phyloP scores from a whole-genome alignment of 2,329 filamentous ascomycete species.

The Fusarium tjaetaba region DNA sequence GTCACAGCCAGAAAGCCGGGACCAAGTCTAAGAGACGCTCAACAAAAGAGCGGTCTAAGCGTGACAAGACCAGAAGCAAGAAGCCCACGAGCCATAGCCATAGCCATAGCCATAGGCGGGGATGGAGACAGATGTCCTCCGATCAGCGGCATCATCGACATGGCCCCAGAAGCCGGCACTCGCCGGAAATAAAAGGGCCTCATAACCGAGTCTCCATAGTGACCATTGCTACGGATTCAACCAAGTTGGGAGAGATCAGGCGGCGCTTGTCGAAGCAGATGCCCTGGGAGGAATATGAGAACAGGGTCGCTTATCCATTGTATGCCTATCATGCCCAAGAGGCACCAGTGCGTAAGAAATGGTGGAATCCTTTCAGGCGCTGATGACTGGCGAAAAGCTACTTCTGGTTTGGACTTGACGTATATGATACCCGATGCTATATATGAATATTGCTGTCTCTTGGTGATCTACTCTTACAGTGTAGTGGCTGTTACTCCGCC shows the following conservation, averaged over 20 bases:
- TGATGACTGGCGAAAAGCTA: neutral
- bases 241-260: constrained; percentile 56
- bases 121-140: constrained; percentile 6
- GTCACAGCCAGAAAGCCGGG: constrained; percentile 11
- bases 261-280: constrained; percentile 32
- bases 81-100: constrained; percentile 3
- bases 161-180: constrained; percentile 2
- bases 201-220: constrained; percentile 42
- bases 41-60: constrained; percentile 9
- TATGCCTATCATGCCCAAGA: constrained; percentile 22
- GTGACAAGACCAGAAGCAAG: constrained; percentile 20
- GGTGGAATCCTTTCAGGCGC: constrained; percentile 37
- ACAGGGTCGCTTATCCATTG: constrained; percentile 35
- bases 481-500: neutral
- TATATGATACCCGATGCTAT: neutral
- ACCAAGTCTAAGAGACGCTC: constrained; percentile 11
- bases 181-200: neutral
- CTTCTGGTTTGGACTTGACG: neutral
- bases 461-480: neutral
- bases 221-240: constrained; percentile 56
- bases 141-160: constrained; percentile 15
- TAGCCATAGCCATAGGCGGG: neutral
- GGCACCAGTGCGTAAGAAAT: constrained; percentile 30
- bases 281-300: neutral
- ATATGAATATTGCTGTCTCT: neutral